phyloP scores from a whole-genome alignment of 768 basidiomycete species.

The Serendipita vermifera region DNA sequence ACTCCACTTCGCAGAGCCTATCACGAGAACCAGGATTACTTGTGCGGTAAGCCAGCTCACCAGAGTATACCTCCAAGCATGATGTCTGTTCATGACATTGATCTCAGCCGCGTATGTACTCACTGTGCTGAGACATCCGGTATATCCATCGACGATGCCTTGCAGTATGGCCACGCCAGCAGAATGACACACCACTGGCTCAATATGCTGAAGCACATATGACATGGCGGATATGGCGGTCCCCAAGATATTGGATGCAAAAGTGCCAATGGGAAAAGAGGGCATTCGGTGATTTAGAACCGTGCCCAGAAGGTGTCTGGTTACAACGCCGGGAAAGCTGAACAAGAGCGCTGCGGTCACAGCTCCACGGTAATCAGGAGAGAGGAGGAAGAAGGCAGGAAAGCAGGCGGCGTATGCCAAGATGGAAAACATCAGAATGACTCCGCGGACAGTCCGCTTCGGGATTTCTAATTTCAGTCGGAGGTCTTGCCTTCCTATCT shows the following conservation, averaged over 20 bases:
- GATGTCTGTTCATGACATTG: constrained; percentile 39
- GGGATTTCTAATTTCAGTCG: constrained; percentile 35
- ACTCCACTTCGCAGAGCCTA: constrained; percentile 53
- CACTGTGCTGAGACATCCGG: constrained; percentile 88
- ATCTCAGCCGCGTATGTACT: constrained; percentile 86
- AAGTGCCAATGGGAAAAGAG: constrained; percentile 65
- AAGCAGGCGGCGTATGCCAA: constrained; percentile 63
- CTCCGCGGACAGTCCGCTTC: constrained; percentile 33
- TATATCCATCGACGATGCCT: constrained; percentile 83
- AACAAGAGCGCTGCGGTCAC: constrained; percentile 82
- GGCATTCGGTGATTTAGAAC: constrained; percentile 51
- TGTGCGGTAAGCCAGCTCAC: constrained; percentile 62
- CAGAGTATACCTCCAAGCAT: constrained; percentile 53
- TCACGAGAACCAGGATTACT: constrained; percentile 51
- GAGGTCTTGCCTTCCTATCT: constrained; percentile 36
- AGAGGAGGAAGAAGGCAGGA: constrained; percentile 64
- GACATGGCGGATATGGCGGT: constrained; percentile 72
- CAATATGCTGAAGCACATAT: constrained; percentile 52
- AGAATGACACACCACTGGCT: not conserved
- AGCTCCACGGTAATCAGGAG: constrained; percentile 53
- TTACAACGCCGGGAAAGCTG: constrained; percentile 76
- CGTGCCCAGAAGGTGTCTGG: constrained; percentile 66
- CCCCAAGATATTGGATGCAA: constrained; percentile 59
- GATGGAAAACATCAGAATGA: constrained; percentile 42
- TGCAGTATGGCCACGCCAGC: constrained; percentile 59